Percentiles rank a stretch among this genome's conserved stretches.
These are phyloP conservation scores for Achlya hypogyna DNA, from an alignment of 352 stramenopile genomes.

Conservation along the genomic window DNA sequence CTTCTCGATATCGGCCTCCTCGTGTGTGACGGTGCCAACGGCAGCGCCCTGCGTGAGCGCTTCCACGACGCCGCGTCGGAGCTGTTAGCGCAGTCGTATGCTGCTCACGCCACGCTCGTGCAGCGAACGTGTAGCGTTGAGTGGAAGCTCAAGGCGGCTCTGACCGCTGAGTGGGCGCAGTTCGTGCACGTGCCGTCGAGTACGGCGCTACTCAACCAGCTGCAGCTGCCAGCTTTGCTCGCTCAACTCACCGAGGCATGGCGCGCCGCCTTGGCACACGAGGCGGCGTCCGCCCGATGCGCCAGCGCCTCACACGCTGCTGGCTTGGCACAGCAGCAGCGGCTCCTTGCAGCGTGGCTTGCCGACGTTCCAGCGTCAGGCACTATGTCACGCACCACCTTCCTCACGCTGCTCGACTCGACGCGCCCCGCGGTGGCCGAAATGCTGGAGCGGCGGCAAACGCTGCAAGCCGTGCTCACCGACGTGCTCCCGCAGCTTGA, in stretches of 20 bases:
- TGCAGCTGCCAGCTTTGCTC: no score
- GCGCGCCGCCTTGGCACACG: no score
- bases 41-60: constrained; percentile 31
- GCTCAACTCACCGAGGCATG: no score
- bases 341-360: no score
- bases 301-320: no score
- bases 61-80: constrained; percentile 36
- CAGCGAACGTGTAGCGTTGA: no score
- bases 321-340: no score
- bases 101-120: not conserved
- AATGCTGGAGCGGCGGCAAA: not conserved
- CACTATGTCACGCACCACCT: not conserved
- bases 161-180: not conserved
- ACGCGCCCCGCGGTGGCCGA: not conserved
- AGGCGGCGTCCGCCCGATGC: no score
- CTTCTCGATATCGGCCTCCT: not conserved
- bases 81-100: not conserved
- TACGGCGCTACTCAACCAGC: no score
- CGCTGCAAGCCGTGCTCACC: not conserved
- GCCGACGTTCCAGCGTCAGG: no score
- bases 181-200: not conserved
- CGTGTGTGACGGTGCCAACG: constrained; percentile 15
- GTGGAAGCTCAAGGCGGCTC: no score
- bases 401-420: not conserved
- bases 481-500: not conserved